Base-by-base conservation (phyloP, 2,329 filamentous ascomycete species). In the Neurospora sp. region DNA sequence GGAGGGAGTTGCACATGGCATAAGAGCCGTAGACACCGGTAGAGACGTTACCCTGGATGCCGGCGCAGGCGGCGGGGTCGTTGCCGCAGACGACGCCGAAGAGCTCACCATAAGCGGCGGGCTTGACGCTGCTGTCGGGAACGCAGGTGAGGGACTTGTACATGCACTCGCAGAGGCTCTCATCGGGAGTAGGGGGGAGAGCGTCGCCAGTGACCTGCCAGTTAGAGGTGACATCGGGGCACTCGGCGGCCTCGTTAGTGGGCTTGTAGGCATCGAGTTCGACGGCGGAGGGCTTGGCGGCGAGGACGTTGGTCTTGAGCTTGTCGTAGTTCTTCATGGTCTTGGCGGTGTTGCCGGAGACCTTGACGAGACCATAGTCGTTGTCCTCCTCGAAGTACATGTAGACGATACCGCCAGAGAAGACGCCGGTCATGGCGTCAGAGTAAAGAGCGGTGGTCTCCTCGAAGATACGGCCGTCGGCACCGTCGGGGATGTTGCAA, bases 331-430 rank as follows among this genome's bases (percentile, higher is more conserved):
- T 92, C 43, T 88, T 80, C 76, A 93, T 85, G 73, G 90, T 91
- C 73, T 82, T 86, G 73, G 91, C 91, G 62, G 82, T 82, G 77
- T 83, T 82, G 76, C 86, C 86, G 67, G 82, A 78, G 73, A 76
- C 73, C 72, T 85, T 81, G 72, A 94, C 90, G 66, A 97, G 87
- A 81, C 91, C 96, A 78, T 93, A 99, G 79, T 97, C 84, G 84
- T 98, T 98, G 68, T 78, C 83, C 81, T 97, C 94, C 84, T 97
- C 87, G 84, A 93, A 95, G 85, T 96, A 99, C 93, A 97, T 97
- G 87, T 98, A 99, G 79, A 98, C 93, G 75, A 99, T 97, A 82
- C 95, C 96, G 76, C 96, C 96, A 70, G 92, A 96, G 89, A 96
- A 96, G 78, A 97, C 93, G 10, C 82, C 81, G 38, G 89, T 91